Evolutionary conservation across 345 rosid species (phyloP), one percentile per base, ranked within the genome.

Genomic region (Crucihimalaya himalaica): DNA sequence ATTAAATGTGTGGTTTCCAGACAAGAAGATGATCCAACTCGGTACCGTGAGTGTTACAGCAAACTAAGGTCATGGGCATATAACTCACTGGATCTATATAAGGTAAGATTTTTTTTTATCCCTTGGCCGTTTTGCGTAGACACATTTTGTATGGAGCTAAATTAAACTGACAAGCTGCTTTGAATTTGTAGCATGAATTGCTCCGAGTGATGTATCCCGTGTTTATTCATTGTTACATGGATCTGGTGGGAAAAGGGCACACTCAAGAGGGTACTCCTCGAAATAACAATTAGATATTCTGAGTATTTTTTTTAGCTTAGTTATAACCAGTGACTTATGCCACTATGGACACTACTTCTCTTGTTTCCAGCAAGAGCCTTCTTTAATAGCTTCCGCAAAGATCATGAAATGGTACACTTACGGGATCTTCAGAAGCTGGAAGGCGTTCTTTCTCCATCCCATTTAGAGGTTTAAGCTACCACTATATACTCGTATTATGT

Each of bases 121-220:
- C 31, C 1, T 6, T 19, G 15, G 45, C 15, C 1, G 14, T 25
- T 50, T 37, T 35, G 51, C 2, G 25, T 42, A n/a, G 28, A 40
- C 4, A 63, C 19, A 5, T 0, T 25, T 46, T 55, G 27, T 71
- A 9, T 55, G 8, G 42, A 18, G 3, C 27, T 42, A 74, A 6
- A 13, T n/a, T 1, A 4, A 48, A 68, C 19, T 59, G 40, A 67
- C 31, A 10, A 50, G 63, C 20, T 76, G 59, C n/a, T 77, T 78
- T 21, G 15, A 66, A 59, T 48, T 19, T 81, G 84, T 92, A 96
- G 99, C 93, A 87, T 66, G 98, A 96, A 72, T 83, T 96, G 81
- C 96, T 96, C 61, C 90, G 97, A 35, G 96, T 96, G 72, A 96
- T 95, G 75, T 92, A 92, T 89, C 98, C 99, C 0, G 96, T 92